Evolutionary conservation across 805 yeast genomes (phyloP).

Genomic region (Spathaspora arborariae): DNA sequence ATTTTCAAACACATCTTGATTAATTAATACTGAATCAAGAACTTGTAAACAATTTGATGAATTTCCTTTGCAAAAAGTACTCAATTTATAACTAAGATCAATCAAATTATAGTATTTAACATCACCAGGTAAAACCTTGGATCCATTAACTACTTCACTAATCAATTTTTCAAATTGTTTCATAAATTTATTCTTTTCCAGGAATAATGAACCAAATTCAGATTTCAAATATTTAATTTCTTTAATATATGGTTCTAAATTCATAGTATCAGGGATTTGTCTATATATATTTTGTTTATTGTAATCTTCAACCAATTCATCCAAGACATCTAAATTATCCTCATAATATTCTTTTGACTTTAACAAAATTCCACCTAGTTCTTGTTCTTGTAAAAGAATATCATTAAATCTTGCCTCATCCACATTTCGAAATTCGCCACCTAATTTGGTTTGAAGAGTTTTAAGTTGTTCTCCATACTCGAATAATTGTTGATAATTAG

Average conservation of each 20-base stretch:
- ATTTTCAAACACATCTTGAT: conserved; percentile 5
- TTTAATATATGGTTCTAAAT: conserved; percentile 9
- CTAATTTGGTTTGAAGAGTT: neutral
- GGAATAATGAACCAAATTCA: conserved; percentile 1
- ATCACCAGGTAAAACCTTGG: neutral
- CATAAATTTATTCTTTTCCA: neutral
- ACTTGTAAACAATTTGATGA: conserved; percentile 6
- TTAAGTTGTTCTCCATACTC: neutral
- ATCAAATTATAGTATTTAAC: neutral
- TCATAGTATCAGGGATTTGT: conserved; percentile 15
- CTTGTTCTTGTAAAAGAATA: neutral
- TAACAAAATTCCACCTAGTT: neutral
- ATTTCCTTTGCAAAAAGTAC: conserved; percentile 2
- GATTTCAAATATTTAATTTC: conserved; percentile 6
- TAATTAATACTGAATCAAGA: conserved; percentile 6
- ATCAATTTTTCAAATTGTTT: neutral
- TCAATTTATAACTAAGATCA: conserved; percentile 2
- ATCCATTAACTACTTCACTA: neutral
- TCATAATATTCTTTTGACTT: neutral
- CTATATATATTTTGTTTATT: conserved; percentile 4
- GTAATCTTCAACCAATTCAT: conserved; percentile 15
- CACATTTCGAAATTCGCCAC: neutral
- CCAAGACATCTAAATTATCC: conserved; percentile 35
- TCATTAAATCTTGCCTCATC: neutral
- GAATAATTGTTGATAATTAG: neutral